These are phyloP conservation scores for Codiaeum variegatum DNA, from an alignment of 441 rosid genomes.

Conservation along the genomic window DNA sequence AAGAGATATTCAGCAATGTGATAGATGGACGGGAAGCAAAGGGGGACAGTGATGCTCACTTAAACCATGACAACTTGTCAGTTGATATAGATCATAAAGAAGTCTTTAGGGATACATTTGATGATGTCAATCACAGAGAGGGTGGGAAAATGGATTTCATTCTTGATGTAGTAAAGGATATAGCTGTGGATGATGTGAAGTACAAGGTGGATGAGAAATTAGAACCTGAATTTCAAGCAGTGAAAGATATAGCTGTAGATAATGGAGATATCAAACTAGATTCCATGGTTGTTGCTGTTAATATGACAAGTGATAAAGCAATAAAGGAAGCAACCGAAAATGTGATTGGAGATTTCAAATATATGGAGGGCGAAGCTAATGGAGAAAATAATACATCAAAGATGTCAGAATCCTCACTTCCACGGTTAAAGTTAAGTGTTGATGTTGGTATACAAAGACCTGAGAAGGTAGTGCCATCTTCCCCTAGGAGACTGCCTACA, in stretches of 20 bases:
- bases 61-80: slow-evolving; percentile 29
- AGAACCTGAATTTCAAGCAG: slow-evolving; percentile 48
- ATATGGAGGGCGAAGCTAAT: slow-evolving; percentile 35
- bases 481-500: slow-evolving; percentile 44
- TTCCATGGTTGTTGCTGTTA: slow-evolving; percentile 25
- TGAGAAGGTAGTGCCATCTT: slow-evolving; percentile 42
- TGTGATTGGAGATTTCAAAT: slow-evolving; percentile 35
- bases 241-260: slow-evolving; percentile 86
- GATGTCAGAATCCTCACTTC: slow-evolving; percentile 32
- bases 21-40: slow-evolving; percentile 59
- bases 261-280: slow-evolving; percentile 50
- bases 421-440: slow-evolving; percentile 30
- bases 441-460: slow-evolving; percentile 40
- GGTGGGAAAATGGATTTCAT: slow-evolving; percentile 37
- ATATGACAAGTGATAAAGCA: slow-evolving; percentile 32
- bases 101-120: slow-evolving; percentile 62
- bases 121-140: slow-evolving; percentile 52
- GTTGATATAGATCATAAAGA: slow-evolving; percentile 46
- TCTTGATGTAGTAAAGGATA: slow-evolving; percentile 74
- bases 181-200: slow-evolving; percentile 84
- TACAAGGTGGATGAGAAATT: slow-evolving; percentile 47
- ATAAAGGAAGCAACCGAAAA: slow-evolving; percentile 39
- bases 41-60: slow-evolving; percentile 35
- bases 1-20: slow-evolving; percentile 79
- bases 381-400: slow-evolving; percentile 29